phyloP scores from a whole-genome alignment of 768 basidiomycete species.

The Fistulinella prunicolor region DNA sequence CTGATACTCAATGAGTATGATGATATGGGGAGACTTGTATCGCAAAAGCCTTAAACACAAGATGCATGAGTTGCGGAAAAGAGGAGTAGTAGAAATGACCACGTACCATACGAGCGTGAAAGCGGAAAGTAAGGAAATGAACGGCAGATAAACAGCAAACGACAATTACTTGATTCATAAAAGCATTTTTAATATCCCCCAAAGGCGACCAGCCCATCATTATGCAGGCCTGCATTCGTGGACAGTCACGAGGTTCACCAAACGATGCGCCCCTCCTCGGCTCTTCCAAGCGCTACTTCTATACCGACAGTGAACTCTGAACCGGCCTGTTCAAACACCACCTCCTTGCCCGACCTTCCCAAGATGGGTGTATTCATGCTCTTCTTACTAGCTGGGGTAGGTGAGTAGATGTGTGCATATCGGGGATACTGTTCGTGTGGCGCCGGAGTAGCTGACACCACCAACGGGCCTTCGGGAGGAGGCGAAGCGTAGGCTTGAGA shows the following conservation, averaged over 20 bases:
- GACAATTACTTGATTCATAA: slow-evolving; percentile 14
- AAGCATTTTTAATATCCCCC: slow-evolving; percentile 1
- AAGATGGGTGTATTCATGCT: slow-evolving; percentile 7
- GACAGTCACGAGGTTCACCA: slow-evolving; percentile 21
- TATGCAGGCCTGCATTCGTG: neutral
- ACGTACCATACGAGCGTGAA: slow-evolving; percentile 8
- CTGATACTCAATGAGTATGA: slow-evolving; percentile 3
- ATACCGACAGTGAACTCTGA: slow-evolving; percentile 29
- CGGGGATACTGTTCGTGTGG: slow-evolving; percentile 25
- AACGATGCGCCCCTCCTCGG: slow-evolving; percentile 31
- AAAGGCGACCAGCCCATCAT: neutral
- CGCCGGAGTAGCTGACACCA: slow-evolving; percentile 14
- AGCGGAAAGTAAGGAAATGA: neutral
- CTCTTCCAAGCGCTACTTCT: slow-evolving; percentile 32
- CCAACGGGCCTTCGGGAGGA: slow-evolving; percentile 28
- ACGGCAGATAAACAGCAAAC: slow-evolving; percentile 16
- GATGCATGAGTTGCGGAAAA: neutral
- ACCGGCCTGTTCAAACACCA: slow-evolving; percentile 27
- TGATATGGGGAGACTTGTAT: neutral
- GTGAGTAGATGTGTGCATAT: slow-evolving; percentile 28
- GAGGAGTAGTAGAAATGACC: neutral
- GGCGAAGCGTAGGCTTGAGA: slow-evolving; percentile 30
- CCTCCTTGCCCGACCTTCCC: slow-evolving; percentile 16
- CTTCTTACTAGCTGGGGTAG: slow-evolving; percentile 16
- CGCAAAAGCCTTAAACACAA: neutral